Base-by-base conservation (phyloP, 2,329 filamentous ascomycete genomes). In the Colletotrichum musicola region DNA sequence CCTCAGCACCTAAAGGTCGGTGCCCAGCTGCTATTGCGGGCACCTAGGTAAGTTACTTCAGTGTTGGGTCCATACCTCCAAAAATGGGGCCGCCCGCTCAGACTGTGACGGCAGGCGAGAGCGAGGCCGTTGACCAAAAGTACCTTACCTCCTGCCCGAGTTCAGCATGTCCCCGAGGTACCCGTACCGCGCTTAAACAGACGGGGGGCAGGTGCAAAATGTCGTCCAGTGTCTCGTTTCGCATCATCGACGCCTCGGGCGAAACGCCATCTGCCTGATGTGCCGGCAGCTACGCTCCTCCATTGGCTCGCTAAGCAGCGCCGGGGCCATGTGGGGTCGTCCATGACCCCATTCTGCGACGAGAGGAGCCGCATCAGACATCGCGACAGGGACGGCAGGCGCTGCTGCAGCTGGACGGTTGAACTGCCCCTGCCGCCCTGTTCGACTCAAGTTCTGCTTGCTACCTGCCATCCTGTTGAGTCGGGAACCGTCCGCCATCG, bases 181-280 rank as follows among this genome's bases (percentile, higher is more conserved):
- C 18, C 25, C 25, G 40, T 55, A 64, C 30, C 60, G 62, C 64
- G 66, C 65, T 53, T 69, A 50, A 70, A 40, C 20, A 35, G 46
- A 3, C 38, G 47, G 25, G 25, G n/a, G 27, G 44, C 46, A 47
- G 49, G 18, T 38, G 25, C 16, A 55, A 59, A 60, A 59, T 40
- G 42, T 57, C 49, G 64, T 70, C 54, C 65, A 61, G 55, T 68
- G 61, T 68, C 66, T 76, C 72, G 77, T 79, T 76, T 78, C 75
- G 77, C 78, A 73, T 81, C 79, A 81, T 78, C 80, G 75, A 63
- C 72, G 75, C 73, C 72, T 76, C 74, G 75, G 73, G 66, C 80
- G 80, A 82, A 81, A 82, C 81, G 70, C 71, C 71, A 68, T 67
- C 70, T 76, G 77, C 76, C 74, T 78, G 75, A 77, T 74, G 73